Evolutionary conservation across 1,284 basidiomycete genomes (phyloP), one percentile per base, ranked within the genome.

Genomic region (Ganoderma resinaceum): DNA sequence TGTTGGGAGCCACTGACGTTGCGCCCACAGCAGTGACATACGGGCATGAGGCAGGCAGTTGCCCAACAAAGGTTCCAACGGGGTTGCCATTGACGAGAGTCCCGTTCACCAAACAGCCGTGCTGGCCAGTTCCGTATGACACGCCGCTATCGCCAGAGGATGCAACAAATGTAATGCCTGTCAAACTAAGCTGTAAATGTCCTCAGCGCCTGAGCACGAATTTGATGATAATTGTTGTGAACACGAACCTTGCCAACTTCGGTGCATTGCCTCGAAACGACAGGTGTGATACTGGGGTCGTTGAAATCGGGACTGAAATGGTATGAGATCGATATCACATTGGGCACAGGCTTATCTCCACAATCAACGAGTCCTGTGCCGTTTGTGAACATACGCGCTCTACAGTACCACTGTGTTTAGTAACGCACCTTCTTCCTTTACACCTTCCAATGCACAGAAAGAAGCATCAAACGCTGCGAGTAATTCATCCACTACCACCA

Each of bases 101-200:
- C 5, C 81, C 77, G 37, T 71, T 69, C 1, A 72, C 63, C 46
- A 76, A 61, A 18, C 81, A 70, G 65, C 79, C 81, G n/a, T 74
- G 76, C 43, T 53, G 53, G n/a, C 87, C 88, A 9, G 68, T 65
- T 23, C 55, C 55, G 71, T 84, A 86, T 5, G 83, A 86, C 16
- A 89, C 88, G 29, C 88, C 88, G 43, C 82, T 55, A 49, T 77
- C 87, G 1, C 87, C 88, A 18, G 85, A 86, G 38, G 83, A 83
- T 68, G 81, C 88, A 43, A 90, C 74, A 8, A 89, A 72, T 1
- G 88, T 86, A 2, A 84, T 67, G 37, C 84, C 85, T 78, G 82
- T 80, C n/a, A 85, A 72, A 72, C 83, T 69, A 78, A 87, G 79
- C 72, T 70, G 20, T 71, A 61, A 43, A 29, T 40, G 37, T 6